A percentile compares a stretch with the other conserved stretches of the same genome.
Evolutionary conservation across 2,329 filamentous ascomycete species (phyloP).

Genomic region (Myotisia sp.): DNA sequence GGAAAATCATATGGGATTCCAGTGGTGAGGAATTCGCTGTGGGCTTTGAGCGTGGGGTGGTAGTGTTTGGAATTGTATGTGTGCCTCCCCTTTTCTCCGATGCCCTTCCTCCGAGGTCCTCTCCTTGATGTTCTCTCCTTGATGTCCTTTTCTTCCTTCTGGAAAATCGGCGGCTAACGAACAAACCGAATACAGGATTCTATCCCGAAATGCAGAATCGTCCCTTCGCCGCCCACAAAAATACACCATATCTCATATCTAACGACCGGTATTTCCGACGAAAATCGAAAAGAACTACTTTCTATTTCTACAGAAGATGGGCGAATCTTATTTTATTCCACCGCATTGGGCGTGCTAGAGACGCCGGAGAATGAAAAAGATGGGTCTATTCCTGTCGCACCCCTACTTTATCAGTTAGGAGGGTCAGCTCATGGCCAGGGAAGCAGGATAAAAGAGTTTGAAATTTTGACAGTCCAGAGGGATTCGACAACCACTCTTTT

Average conservation of each 20-base stretch:
- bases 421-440: slow-evolving; percentile 53
- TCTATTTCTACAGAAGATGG: slow-evolving; percentile 84
- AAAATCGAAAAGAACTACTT: slow-evolving; percentile 44
- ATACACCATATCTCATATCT: slow-evolving; percentile 71
- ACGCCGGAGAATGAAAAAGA: slow-evolving; percentile 30
- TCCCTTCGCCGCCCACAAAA: slow-evolving; percentile 57
- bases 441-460: slow-evolving; percentile 79
- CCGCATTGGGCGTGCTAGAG: slow-evolving; percentile 11
- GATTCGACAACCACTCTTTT: slow-evolving; percentile 25
- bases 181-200: too few species aligned
- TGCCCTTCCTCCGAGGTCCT: neutral
- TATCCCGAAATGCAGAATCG: slow-evolving; percentile 58
- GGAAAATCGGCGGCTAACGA: slow-evolving; percentile 11
- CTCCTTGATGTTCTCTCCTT: neutral
- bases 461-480: slow-evolving; percentile 40
- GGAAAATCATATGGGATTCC: slow-evolving; percentile 65
- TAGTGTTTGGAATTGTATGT: slow-evolving; percentile 65
- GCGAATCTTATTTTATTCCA: slow-evolving; percentile 58
- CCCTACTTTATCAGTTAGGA: slow-evolving; percentile 59
- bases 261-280: slow-evolving; percentile 27
- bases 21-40: slow-evolving; percentile 74
- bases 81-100: slow-evolving; percentile 1
- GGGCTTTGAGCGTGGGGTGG: slow-evolving; percentile 68
- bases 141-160: slow-evolving; percentile 1
- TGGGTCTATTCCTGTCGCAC: slow-evolving; percentile 45